Percentiles rank a stretch among this genome's conserved stretches.
Evolutionary conservation across 345 rosid genomes (phyloP).

Genomic region (Mercurialis annua): DNA sequence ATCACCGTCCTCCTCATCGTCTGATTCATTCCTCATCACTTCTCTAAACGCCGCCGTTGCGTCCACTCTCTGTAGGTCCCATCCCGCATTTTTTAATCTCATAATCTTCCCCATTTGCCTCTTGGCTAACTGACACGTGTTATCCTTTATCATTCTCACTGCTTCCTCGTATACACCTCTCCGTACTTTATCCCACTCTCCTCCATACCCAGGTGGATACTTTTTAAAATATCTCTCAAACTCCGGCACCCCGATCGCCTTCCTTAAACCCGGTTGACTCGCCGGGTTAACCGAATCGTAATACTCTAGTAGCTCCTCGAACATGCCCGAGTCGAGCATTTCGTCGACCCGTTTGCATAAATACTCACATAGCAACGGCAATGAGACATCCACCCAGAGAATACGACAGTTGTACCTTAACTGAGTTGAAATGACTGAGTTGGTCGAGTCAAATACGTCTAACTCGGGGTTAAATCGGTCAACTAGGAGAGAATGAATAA

Average conservation of each 20-base stretch:
- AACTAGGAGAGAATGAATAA: constrained; percentile 62
- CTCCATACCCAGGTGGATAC: constrained; percentile 34
- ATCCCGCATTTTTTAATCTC: constrained; percentile 52
- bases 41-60: constrained; percentile 57
- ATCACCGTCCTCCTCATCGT: neutral
- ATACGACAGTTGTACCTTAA: constrained; percentile 77
- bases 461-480: constrained; percentile 48
- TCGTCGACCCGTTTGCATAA: constrained; percentile 70
- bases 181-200: constrained; percentile 31
- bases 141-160: constrained; percentile 63
- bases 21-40: constrained; percentile 18
- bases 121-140: constrained; percentile 75
- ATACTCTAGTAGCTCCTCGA: constrained; percentile 56
- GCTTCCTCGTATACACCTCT: constrained; percentile 56
- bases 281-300: constrained; percentile 33
- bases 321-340: constrained; percentile 88
- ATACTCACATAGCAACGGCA: constrained; percentile 58
- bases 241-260: constrained; percentile 93
- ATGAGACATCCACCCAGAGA: constrained; percentile 78
- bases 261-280: constrained; percentile 48
- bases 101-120: constrained; percentile 68
- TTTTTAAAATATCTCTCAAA: constrained; percentile 52
- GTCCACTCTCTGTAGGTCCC: constrained; percentile 73
- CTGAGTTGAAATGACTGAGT: constrained; percentile 32
- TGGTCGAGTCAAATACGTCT: constrained; percentile 42